These are phyloP conservation scores for Grigorovia humatica DNA, from an alignment of 805 yeast species.

Conservation along the genomic window DNA sequence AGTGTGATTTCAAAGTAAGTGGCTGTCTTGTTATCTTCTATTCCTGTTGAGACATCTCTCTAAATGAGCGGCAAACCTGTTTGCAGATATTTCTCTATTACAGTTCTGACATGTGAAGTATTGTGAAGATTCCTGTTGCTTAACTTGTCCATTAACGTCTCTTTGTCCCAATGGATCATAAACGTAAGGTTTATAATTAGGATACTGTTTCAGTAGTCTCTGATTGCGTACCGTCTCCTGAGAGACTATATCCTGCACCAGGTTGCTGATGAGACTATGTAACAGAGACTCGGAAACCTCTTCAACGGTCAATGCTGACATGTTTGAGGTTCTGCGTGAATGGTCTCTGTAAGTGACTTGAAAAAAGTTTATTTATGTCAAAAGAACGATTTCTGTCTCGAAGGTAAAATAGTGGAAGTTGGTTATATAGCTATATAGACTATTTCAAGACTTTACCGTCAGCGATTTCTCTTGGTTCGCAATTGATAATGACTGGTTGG, in stretches of 20 bases:
- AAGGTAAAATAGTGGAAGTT: too few species aligned
- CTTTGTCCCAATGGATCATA: constrained; percentile 19
- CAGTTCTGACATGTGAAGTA: constrained; percentile 78
- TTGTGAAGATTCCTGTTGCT: constrained; percentile 25
- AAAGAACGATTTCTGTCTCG: too few species aligned
- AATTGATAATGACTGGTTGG: constrained; percentile 73
- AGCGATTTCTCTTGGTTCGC: constrained; percentile 76
- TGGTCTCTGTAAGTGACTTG: background rate
- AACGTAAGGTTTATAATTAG: constrained; percentile 17
- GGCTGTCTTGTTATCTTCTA: constrained; percentile 26
- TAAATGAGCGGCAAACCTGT: constrained; percentile 85
- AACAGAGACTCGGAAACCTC: constrained; percentile 16
- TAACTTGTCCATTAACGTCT: constrained; percentile 23
- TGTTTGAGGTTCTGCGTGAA: background rate
- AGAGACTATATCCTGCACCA: constrained; percentile 27
- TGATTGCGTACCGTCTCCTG: constrained; percentile 18
- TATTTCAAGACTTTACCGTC: constrained; percentile 98
- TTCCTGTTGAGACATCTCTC: constrained; percentile 82
- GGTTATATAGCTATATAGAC: background rate
- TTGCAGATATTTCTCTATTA: constrained; percentile 78
- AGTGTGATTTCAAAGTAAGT: background rate
- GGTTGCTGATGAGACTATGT: constrained; percentile 18
- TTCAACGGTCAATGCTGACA: constrained; percentile 12
- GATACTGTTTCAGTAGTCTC: constrained; percentile 15
- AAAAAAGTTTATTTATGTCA: background rate